These are phyloP conservation scores for Starmera quercuum DNA, from an alignment of 805 yeast genomes.

Conservation along the genomic window DNA sequence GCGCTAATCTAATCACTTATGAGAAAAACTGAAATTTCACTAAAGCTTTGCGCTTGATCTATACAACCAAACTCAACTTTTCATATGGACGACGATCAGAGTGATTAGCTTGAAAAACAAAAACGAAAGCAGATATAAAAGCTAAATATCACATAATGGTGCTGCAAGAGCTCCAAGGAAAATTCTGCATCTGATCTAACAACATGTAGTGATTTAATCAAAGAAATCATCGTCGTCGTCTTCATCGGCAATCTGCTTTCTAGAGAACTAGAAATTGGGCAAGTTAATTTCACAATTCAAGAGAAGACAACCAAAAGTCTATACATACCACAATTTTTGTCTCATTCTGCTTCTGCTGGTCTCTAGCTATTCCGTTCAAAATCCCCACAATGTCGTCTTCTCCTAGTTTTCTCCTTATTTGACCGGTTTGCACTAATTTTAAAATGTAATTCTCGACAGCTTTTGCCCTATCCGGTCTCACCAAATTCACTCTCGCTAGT, in stretches of 20 bases:
- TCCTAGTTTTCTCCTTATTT: constrained; percentile 59
- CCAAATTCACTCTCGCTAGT: constrained; percentile 77
- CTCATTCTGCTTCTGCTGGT: constrained; percentile 53
- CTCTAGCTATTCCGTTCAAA: constrained; percentile 73
- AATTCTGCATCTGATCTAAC: neutral
- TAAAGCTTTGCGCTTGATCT: no score
- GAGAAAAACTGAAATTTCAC: no score
- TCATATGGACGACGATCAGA: no score
- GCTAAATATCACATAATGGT: no score
- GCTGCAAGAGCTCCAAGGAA: neutral
- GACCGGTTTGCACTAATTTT: constrained; percentile 70
- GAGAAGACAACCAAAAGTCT: neutral
- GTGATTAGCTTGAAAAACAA: no score
- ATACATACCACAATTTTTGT: constrained; percentile 45
- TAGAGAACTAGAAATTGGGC: constrained; percentile 8
- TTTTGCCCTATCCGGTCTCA: constrained; percentile 83
- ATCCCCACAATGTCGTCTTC: constrained; percentile 81
- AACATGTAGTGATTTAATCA: constrained; percentile 23
- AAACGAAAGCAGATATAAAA: no score
- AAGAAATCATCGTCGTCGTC: constrained; percentile 35
- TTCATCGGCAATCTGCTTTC: constrained; percentile 15
- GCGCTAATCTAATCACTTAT: no score
- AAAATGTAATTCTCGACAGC: constrained; percentile 79
- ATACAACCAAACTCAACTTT: no score
- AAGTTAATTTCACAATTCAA: neutral